Evolutionary conservation across 164 flowering plant species (phyloP).

Genomic region (Saururus chinensis): DNA sequence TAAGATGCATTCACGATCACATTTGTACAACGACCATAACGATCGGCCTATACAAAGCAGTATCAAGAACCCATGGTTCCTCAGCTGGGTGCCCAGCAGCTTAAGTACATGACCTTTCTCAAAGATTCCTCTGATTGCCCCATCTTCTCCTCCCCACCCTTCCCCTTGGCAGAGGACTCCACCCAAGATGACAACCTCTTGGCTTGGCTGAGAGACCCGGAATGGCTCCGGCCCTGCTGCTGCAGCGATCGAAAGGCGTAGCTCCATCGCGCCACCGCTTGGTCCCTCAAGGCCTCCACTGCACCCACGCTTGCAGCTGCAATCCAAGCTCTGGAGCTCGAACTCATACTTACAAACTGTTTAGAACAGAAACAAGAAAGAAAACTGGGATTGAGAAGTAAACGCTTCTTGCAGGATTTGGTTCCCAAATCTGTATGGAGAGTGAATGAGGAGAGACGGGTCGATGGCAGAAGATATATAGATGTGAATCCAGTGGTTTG

Average conservation of each 20-base stretch:
- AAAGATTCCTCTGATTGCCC: background rate
- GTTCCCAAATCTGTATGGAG: no score
- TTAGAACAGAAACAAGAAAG: no score
- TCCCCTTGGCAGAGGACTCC: background rate
- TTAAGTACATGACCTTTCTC: background rate
- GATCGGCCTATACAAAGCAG: no score
- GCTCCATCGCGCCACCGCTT: background rate
- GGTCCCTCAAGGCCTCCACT: background rate
- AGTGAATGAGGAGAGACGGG: no score
- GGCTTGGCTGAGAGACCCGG: background rate
- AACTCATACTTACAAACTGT: background rate
- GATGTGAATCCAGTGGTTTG: no score
- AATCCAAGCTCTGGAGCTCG: background rate
- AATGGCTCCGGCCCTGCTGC: background rate
- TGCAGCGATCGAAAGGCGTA: background rate
- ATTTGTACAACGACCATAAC: no score
- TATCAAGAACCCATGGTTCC: background rate
- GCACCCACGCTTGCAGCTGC: background rate
- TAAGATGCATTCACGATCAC: no score
- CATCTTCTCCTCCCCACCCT: background rate
- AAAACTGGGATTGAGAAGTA: no score
- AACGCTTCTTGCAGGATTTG: no score
- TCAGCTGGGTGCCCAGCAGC: background rate
- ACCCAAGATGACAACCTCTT: background rate
- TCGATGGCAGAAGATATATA: no score